Percentiles rank a stretch among this genome's conserved stretches.
Conservation (phyloP, 179 eudicot genomes). For the Beta corolliflora region DNA sequence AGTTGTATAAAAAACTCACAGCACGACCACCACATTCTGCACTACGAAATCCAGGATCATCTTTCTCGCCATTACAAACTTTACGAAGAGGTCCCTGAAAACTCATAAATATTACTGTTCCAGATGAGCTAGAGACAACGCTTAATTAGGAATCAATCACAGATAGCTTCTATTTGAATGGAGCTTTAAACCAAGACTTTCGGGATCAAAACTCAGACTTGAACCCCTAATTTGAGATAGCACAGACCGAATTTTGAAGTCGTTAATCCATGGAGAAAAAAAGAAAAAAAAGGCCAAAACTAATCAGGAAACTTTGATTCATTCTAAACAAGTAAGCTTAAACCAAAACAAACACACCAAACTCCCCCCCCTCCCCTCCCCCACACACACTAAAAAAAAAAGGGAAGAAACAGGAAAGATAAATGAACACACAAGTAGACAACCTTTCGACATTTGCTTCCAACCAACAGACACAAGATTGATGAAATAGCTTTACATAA, state of each 20-base stretch:
- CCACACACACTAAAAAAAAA: not conserved
- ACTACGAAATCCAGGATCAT: constrained; percentile 41
- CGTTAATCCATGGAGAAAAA: not conserved
- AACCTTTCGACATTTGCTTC: not conserved
- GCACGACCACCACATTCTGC: constrained; percentile 76
- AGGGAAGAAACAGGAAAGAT: not conserved
- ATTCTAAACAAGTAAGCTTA: not conserved
- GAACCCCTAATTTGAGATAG: not conserved
- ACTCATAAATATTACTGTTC: constrained; percentile 3
- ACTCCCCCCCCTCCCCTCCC: too few species aligned
- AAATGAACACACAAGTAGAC: not conserved
- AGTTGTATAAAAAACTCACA: constrained; percentile 73
- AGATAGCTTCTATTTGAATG: not conserved
- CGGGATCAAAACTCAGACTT: too few species aligned
- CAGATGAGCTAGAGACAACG: constrained; percentile 1
- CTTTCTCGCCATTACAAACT: constrained; percentile 48
- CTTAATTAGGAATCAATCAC: not conserved
- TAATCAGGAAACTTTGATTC: not conserved
- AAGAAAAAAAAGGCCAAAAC: not conserved
- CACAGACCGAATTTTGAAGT: not conserved
- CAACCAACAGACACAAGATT: not conserved
- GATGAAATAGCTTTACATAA: not conserved
- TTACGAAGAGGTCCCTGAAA: constrained; percentile 88
- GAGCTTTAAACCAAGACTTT: not conserved
- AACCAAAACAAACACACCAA: not conserved